Evolutionary conservation across 148 eudicot species (phyloP).

Genomic region (Rhododendron williamsianum): DNA sequence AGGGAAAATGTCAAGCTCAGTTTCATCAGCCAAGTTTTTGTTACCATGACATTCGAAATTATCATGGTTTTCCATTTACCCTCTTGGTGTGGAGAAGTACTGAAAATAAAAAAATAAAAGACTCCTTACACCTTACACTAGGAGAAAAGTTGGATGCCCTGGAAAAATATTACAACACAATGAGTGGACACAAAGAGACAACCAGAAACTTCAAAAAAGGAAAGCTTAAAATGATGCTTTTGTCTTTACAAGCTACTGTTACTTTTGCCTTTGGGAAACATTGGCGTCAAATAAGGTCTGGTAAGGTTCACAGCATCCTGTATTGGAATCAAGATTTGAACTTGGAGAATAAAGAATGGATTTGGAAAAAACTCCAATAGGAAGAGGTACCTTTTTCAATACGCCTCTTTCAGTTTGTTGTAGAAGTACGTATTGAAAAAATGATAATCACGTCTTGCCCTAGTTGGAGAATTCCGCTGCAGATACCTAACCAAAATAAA

Average conservation of each 20-base stretch:
- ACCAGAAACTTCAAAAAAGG: background rate
- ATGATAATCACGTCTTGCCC: constrained; percentile 38
- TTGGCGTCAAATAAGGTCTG: background rate
- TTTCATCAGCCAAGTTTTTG: background rate
- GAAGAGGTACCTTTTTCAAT: constrained; percentile 39
- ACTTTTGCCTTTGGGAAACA: background rate
- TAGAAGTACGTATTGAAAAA: constrained; percentile 92
- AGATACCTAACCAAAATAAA: constrained; percentile 51
- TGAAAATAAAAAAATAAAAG: background rate
- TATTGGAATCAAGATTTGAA: background rate
- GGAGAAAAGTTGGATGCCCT: background rate
- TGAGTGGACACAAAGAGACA: background rate
- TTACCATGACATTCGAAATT: background rate
- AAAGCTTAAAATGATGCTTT: background rate
- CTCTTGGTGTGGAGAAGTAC: background rate
- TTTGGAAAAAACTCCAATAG: background rate
- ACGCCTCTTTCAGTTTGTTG: constrained; percentile 70
- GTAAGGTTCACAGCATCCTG: background rate
- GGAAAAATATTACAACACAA: background rate
- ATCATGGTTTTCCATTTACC: background rate
- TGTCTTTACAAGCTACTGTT: background rate
- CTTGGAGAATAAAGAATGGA: constrained; percentile 1
- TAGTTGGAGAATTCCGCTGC: constrained; percentile 34
- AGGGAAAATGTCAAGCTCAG: background rate
- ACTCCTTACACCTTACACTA: background rate